Evolutionary conservation across 345 rosid genomes (phyloP).

Genomic region (Gossypium turneri): DNA sequence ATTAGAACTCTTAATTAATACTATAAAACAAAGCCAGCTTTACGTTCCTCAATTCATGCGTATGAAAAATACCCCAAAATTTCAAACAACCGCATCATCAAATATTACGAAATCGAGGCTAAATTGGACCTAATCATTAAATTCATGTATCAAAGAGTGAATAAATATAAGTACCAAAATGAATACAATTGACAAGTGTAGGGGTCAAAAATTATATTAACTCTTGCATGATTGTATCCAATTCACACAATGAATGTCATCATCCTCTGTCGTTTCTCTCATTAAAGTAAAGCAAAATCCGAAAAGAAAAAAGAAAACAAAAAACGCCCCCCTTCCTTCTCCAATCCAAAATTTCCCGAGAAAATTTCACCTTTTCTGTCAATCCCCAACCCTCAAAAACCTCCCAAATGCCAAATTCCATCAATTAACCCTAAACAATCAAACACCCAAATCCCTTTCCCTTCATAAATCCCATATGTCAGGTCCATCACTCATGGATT

Average conservation of each 20-base stretch:
- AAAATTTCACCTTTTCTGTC: not conserved
- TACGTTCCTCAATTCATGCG: no score
- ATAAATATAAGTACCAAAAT: no score
- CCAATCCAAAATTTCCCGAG: not conserved
- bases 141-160: no score
- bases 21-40: no score
- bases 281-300: not conserved
- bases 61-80: no score
- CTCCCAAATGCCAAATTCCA: slow-evolving; percentile 11
- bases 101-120: no score
- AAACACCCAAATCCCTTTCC: not conserved
- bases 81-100: no score
- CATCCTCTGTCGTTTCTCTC: slow-evolving; percentile 1
- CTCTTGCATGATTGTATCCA: not conserved
- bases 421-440: not conserved
- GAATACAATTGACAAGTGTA: no score
- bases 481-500: slow-evolving; percentile 70
- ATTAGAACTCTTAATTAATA: no score
- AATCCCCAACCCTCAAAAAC: not conserved
- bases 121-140: no score
- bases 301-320: not conserved
- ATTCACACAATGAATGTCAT: not conserved
- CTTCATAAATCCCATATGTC: slow-evolving; percentile 33
- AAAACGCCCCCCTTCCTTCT: not conserved
- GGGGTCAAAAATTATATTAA: no score